A percentile compares a stretch with the other conserved stretches of the same genome.
Conservation (phyloP, 306 rosid genomes). For the Quercus parvula region DNA sequence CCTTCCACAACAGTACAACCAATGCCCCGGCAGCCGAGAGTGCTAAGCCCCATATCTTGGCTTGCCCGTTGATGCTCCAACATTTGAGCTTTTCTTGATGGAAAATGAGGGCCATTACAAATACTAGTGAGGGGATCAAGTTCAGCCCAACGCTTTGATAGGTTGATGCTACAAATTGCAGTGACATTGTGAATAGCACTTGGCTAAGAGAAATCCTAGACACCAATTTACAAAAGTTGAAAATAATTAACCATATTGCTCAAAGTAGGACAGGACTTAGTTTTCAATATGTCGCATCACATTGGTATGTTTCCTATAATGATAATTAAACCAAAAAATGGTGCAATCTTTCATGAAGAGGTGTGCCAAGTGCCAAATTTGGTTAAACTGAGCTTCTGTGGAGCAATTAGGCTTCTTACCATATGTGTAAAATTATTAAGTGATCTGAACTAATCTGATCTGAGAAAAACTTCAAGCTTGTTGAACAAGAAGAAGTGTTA, state of each 20-base stretch:
- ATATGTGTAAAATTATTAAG: neutral
- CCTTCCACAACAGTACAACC: neutral
- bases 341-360: too few species aligned
- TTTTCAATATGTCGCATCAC: too few species aligned
- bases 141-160: constrained; percentile 6
- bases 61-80: neutral
- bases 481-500: neutral
- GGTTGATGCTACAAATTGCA: neutral
- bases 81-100: neutral
- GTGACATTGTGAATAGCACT: neutral
- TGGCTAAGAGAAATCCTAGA: constrained; percentile 7
- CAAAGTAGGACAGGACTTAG: neutral
- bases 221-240: neutral
- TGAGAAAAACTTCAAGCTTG: neutral
- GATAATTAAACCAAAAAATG: too few species aligned
- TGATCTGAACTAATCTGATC: neutral
- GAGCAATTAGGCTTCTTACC: neutral
- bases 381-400: too few species aligned
- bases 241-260: neutral
- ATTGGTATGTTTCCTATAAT: too few species aligned
- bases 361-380: too few species aligned
- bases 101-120: constrained; percentile 6
- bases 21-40: neutral
- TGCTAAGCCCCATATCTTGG: neutral
- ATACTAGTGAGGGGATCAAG: constrained; percentile 5